Evolutionary conservation across 306 rosid genomes (phyloP).

Genomic region (Inga laurina): DNA sequence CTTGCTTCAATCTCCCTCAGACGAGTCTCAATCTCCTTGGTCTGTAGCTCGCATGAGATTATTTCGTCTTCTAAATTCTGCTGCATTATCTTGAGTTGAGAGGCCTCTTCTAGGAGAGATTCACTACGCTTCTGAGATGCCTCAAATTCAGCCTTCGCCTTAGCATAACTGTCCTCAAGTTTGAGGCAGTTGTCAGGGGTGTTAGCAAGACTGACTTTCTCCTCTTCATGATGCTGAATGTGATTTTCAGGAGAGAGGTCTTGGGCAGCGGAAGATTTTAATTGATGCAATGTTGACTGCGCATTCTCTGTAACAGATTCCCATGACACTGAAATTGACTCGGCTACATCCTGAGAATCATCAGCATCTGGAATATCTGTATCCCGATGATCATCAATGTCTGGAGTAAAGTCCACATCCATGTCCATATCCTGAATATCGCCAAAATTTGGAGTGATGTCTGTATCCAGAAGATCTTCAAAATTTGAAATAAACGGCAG

Average conservation of each 20-base stretch:
- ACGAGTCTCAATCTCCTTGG: neutral
- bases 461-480: neutral
- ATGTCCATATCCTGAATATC: neutral
- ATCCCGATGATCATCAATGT: neutral
- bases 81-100: slow-evolving; percentile 26
- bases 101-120: slow-evolving; percentile 29
- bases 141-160: slow-evolving; percentile 24
- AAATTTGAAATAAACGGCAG: neutral
- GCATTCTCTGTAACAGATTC: slow-evolving; percentile 17
- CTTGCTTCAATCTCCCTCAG: slow-evolving; percentile 20
- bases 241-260: slow-evolving; percentile 16
- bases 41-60: slow-evolving; percentile 22
- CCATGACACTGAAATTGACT: slow-evolving; percentile 7
- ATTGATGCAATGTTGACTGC: neutral
- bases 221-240: slow-evolving; percentile 23
- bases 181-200: neutral
- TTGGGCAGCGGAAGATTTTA: neutral
- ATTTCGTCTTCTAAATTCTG: slow-evolving; percentile 5
- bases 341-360: neutral
- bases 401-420: neutral
- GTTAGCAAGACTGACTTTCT: slow-evolving; percentile 17
- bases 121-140: neutral
- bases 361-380: neutral
- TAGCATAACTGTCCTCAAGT: slow-evolving; percentile 2
- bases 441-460: neutral